Evolutionary conservation across 1,284 basidiomycete species (phyloP).

Genomic region (Vanrija sp.): DNA sequence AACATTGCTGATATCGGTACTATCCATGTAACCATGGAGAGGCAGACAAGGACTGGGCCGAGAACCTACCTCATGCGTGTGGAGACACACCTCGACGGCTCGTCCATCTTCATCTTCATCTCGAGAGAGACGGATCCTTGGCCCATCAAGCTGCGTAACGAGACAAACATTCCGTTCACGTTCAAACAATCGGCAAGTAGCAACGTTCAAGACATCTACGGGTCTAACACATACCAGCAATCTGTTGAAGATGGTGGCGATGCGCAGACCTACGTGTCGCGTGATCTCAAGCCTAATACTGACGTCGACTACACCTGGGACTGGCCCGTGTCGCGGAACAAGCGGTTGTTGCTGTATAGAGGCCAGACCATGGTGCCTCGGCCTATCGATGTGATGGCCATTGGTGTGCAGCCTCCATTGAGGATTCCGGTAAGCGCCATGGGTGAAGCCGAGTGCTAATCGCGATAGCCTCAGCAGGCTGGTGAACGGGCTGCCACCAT

Average conservation of each 20-base stretch:
- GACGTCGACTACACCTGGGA: conserved; percentile 81
- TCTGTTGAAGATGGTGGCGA: conserved; percentile 41
- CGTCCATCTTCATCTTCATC: conserved; percentile 83
- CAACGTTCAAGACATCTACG: not conserved
- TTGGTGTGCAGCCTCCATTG: conserved; percentile 88
- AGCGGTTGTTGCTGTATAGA: conserved; percentile 69
- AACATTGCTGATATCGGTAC: conserved; percentile 87
- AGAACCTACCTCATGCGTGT: conserved; percentile 66
- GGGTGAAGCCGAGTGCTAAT: too few species aligned
- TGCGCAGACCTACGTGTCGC: conserved; percentile 43
- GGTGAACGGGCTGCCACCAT: conserved; percentile 59
- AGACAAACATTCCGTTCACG: conserved; percentile 67
- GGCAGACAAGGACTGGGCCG: conserved; percentile 51
- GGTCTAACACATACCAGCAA: conserved; percentile 4
- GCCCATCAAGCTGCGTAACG: conserved; percentile 90
- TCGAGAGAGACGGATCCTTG: conserved; percentile 65
- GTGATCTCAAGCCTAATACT: conserved; percentile 23
- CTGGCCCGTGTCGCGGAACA: conserved; percentile 77
- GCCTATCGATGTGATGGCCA: conserved; percentile 89
- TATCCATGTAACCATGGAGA: conserved; percentile 61
- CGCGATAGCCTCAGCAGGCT: conserved; percentile 6
- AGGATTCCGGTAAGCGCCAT: conserved; percentile 56
- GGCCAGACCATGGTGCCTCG: conserved; percentile 60
- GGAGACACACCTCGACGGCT: conserved; percentile 79
- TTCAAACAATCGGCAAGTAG: conserved; percentile 70